Base-by-base conservation (phyloP, 2,329 filamentous ascomycete species). In the Claviceps paspali region DNA sequence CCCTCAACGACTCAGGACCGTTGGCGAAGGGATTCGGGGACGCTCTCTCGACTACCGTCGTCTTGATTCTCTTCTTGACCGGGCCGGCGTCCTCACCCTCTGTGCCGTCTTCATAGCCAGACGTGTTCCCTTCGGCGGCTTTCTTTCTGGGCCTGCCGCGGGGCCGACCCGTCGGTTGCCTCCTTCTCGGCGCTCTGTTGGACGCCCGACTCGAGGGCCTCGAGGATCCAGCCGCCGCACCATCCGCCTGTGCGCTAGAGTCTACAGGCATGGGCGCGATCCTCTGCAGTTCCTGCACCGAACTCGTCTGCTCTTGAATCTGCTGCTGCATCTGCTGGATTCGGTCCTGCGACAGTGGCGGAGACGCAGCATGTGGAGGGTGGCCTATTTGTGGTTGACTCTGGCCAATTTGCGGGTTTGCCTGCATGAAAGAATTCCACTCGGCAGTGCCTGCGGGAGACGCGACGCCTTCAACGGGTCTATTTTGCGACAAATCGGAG, bases 381-480 rank as follows among this genome's bases (percentile, higher is more conserved):
- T 45, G 53, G 41, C 36, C 31, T 4, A 18, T 21, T 10, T 12
- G 45, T 54, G 38, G 43, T 12, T 37, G 52, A 23, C 5, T 29
- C 52, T 49, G 64, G 47, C 45, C 63, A 52, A 61, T 46, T 57
- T 72, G 45, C 3, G 76, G 77, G 49, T 84, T 84, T 37, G 76
- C 73, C 51, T 83, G 79, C 10, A 87, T 57, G 39, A 91, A 84
- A 5, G 74, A 71, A 40, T 73, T 77, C 87, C 86, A 94, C 44
- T 87, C 80, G 29, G 73, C 73, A 19, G 72, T 69, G 51, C 92
- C 82, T 4, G 64, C 64, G 5, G 72, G 64, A 4, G 62, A 64
- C 31, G 65, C 59, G 23, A 54, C 57, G 28, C 52, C 49, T 15
- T 61, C 57, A 42, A 47, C 44, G 19, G 50, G 49, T 29, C 50